Evolutionary conservation across 169 alveolate genomes (phyloP), one percentile per base, ranked within the genome.

Genomic region (Cryptosporidium muris): DNA sequence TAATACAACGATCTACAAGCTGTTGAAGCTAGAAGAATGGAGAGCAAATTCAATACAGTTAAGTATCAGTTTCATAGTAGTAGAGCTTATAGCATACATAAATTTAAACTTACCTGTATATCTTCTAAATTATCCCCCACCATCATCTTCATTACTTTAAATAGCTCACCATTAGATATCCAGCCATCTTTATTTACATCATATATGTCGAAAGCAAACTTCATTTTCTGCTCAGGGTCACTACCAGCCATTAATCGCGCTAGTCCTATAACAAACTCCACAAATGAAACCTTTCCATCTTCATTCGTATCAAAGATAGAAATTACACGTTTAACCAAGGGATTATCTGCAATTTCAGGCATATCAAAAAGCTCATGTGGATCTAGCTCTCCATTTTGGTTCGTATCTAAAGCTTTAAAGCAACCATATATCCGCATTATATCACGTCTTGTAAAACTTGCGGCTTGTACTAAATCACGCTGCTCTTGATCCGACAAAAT

Each of bases 101-200:
- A 9, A 42, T n/a, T 47, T n/a, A 51, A 81, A 67, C 88, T 37
- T 80, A 94, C 97, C 91, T 94, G 98, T 64, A 93, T 91, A 74
- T 97, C 99, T 64, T 94, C 96, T 54, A 97, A 89, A 90, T 97
- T 97, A 82, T 94, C 96, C 42, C 99, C 99, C 67, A 97, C 99
- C 99, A 97, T 96, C 98, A 96, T 97, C 88, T 96, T 95, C 92
- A 97, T 96, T 8, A 96, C 98, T 43, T 93, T 91, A 89, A 97
- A 97, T 53, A 97, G 95, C 67, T 97, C 99, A 43, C 99, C 99
- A 88, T 97, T 97, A 42, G 99, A 95, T 51, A 97, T 96, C 94
- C 89, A 95, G 49, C 99, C 99, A 90, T 97, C 99, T 49, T 93
- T 92, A 89, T 97, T 95, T 48, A 96, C 94, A 89, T 97, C 99